Conservation (phyloP, 2,329 filamentous ascomycete genomes). For the Colletotrichum spaethianum region DNA sequence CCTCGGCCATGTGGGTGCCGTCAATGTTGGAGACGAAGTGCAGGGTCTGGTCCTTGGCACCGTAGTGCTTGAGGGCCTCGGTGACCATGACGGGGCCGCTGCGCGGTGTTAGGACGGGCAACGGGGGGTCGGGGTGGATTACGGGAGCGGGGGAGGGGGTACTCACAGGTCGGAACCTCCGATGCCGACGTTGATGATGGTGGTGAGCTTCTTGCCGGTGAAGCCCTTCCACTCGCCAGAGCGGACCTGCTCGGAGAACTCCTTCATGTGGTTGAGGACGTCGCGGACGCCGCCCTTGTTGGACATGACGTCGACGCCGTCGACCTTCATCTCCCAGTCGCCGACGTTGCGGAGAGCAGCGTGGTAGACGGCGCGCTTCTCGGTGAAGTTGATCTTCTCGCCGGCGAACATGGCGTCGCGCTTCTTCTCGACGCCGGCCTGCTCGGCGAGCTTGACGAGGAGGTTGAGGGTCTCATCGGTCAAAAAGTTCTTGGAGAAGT, state of each 20-base stretch:
- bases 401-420: conserved; percentile 98
- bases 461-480: conserved; percentile 92
- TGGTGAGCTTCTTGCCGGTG: conserved; percentile 97
- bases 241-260: conserved; percentile 94
- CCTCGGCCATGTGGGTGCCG: conserved; percentile 97
- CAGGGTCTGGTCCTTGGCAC: conserved; percentile 85
- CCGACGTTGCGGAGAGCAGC: conserved; percentile 91
- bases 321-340: conserved; percentile 86
- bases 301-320: conserved; percentile 93
- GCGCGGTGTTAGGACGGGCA: conserved; percentile 39
- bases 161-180: conserved; percentile 97
- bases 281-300: conserved; percentile 89
- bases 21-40: conserved; percentile 99
- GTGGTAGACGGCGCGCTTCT: conserved; percentile 96
- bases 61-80: conserved; percentile 96
- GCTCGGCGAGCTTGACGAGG: conserved; percentile 90
- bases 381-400: conserved; percentile 99
- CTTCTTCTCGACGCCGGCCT: conserved; percentile 92
- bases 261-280: conserved; percentile 97
- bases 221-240: conserved; percentile 97
- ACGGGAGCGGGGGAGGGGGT: neutral
- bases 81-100: conserved; percentile 99
- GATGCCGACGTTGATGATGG: conserved; percentile 97
- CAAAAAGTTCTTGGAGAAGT: conserved; percentile 99
- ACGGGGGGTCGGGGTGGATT: neutral